These are phyloP conservation scores for Colletotrichum aenigma DNA, from an alignment of 2,329 filamentous ascomycete species.

Conservation along the genomic window DNA sequence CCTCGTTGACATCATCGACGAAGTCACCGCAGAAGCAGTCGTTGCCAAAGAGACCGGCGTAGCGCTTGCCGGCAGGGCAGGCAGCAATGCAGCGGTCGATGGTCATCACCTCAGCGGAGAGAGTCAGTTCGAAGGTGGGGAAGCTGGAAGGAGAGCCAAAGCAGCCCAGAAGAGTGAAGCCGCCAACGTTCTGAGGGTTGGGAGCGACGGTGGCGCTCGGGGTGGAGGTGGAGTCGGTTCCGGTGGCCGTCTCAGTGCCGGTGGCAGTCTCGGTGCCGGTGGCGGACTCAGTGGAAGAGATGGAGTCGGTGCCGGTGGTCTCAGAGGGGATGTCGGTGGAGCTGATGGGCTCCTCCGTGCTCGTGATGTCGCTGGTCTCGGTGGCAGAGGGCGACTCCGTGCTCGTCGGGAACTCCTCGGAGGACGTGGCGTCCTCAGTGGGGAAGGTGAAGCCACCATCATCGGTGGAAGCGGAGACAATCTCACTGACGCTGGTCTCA, in stretches of 20 bases:
- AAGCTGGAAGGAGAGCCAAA: constrained; percentile 29
- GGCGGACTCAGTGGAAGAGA: neutral
- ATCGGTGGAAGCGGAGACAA: neutral
- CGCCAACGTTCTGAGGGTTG: constrained; percentile 15
- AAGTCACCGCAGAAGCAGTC: constrained; percentile 28
- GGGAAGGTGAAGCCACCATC: neutral
- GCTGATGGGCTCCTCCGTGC: neutral
- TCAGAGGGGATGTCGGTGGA: neutral
- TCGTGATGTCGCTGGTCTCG: neutral
- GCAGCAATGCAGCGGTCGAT: constrained; percentile 26
- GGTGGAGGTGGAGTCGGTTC: neutral
- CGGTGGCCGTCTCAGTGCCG: neutral
- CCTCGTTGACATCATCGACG: constrained; percentile 12
- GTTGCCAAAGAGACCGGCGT: neutral
- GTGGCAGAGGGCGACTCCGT: neutral
- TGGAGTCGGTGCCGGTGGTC: neutral
- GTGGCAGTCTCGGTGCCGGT: neutral
- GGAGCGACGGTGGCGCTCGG: neutral
- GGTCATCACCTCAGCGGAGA: constrained; percentile 22
- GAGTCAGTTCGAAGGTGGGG: constrained; percentile 25
- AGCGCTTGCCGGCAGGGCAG: constrained; percentile 23
- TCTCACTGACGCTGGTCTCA: neutral
- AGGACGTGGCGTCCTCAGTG: neutral
- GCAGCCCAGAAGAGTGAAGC: constrained; percentile 32
- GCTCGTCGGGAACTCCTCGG: neutral